phyloP scores from a whole-genome alignment of 2,329 filamentous ascomycete genomes.

The Apiospora saccharicola region DNA sequence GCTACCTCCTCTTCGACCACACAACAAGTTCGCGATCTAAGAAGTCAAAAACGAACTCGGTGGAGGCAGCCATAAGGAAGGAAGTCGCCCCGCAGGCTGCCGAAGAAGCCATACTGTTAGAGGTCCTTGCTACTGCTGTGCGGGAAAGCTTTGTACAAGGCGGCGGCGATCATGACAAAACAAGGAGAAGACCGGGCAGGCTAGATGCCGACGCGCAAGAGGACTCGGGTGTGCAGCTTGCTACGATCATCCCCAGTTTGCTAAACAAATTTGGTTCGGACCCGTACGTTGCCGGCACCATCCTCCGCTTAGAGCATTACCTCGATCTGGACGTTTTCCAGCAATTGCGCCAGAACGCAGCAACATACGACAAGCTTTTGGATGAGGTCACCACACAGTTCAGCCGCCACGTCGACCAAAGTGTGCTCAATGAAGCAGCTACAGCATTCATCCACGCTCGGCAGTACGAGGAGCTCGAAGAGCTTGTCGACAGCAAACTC shows the following conservation, averaged over 20 bases:
- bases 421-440: conserved; percentile 84
- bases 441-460: conserved; percentile 84
- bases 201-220: conserved; percentile 77
- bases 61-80: conserved; percentile 71
- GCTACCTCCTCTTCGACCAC: conserved; percentile 93
- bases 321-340: conserved; percentile 89
- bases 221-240: conserved; percentile 78
- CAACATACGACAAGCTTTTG: conserved; percentile 79
- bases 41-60: conserved; percentile 62
- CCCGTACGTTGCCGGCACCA: conserved; percentile 83
- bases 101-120: conserved; percentile 86
- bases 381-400: conserved; percentile 96
- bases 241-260: conserved; percentile 80
- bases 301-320: conserved; percentile 84
- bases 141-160: conserved; percentile 74
- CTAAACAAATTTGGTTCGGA: conserved; percentile 94
- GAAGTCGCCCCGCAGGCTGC: conserved; percentile 75
- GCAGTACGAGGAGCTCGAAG: conserved; percentile 86
- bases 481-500: conserved; percentile 82
- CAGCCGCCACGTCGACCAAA: conserved; percentile 86
- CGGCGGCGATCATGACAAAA: conserved; percentile 68
- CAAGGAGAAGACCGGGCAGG: conserved; percentile 64
- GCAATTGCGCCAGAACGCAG: conserved; percentile 85
- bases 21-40: conserved; percentile 68
- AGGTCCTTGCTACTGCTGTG: conserved; percentile 84